These are phyloP conservation scores for Acacia pycnantha DNA, from an alignment of 331 rosid genomes.

Conservation along the genomic window DNA sequence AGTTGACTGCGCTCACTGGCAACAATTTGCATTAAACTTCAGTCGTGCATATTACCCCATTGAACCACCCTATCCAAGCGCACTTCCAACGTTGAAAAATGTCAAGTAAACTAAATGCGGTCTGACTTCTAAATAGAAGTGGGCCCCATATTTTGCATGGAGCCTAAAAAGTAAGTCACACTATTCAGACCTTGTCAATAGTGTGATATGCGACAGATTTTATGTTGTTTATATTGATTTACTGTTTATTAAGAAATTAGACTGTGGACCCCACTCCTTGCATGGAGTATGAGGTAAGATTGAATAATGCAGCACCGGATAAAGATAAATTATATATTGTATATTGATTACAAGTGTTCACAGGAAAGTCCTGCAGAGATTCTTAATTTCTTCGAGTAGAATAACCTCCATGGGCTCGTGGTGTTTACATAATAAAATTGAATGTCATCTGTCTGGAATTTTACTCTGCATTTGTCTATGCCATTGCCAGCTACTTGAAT, in stretches of 20 bases:
- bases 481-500: neutral
- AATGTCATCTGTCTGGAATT: neutral
- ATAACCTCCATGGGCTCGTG: neutral
- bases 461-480: neutral
- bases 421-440: neutral
- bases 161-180: neutral
- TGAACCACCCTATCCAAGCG: neutral
- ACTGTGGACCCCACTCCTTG: neutral
- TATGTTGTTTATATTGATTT: neutral
- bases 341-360: neutral
- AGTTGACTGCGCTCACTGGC: neutral
- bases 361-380: neutral
- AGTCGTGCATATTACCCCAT: neutral
- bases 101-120: neutral
- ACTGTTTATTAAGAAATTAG: neutral
- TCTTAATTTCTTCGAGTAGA: neutral
- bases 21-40: neutral
- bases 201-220: neutral
- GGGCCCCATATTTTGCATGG: neutral
- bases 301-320: neutral
- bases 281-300: neutral
- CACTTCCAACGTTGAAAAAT: neutral
- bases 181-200: neutral
- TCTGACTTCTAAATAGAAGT: neutral
- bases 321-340: too few relatives aligned